A percentile compares a stretch with the other conserved stretches of the same genome.
Conservation (phyloP, 1,284 basidiomycete species). For the Tylopilus sp. region DNA sequence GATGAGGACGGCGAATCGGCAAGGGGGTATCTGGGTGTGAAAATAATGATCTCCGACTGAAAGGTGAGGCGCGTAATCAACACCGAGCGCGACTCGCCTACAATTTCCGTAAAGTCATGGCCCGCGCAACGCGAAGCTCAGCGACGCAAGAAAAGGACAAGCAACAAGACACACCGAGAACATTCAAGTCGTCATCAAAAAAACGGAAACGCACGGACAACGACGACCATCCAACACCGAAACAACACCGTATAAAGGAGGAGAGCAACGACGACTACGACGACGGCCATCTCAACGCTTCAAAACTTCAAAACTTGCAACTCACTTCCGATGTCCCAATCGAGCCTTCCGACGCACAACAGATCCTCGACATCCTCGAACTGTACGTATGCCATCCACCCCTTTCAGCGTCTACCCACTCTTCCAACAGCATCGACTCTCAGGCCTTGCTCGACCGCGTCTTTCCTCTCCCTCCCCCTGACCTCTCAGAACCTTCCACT, state of each 20-base stretch:
- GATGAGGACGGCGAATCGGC: slow-evolving; percentile 3
- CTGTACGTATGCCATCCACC: slow-evolving; percentile 43
- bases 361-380: slow-evolving; percentile 74
- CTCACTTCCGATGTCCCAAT: slow-evolving; percentile 51
- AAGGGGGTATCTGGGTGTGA: slow-evolving; percentile 15
- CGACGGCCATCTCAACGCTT: slow-evolving; percentile 27
- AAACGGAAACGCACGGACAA: slow-evolving; percentile 62
- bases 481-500: slow-evolving; percentile 31
- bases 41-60: slow-evolving; percentile 17
- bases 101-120: slow-evolving; percentile 43
- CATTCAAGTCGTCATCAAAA: slow-evolving; percentile 39
- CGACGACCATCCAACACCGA: slow-evolving; percentile 45
- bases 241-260: slow-evolving; percentile 44
- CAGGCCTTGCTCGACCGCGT: slow-evolving; percentile 79
- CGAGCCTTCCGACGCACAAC: slow-evolving; percentile 46
- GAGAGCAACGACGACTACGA: slow-evolving; percentile 34
- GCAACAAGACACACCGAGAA: slow-evolving; percentile 24
- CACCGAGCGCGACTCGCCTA: slow-evolving; percentile 20
- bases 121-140: slow-evolving; percentile 65
- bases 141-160: slow-evolving; percentile 39
- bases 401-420: slow-evolving; percentile 6
- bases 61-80: slow-evolving; percentile 20
- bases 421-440: slow-evolving; percentile 53
- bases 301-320: slow-evolving; percentile 25
- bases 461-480: slow-evolving; percentile 48